Base-by-base conservation (phyloP, 495 filamentous ascomycete species). In the Podospora bellae-mahoneyi region DNA sequence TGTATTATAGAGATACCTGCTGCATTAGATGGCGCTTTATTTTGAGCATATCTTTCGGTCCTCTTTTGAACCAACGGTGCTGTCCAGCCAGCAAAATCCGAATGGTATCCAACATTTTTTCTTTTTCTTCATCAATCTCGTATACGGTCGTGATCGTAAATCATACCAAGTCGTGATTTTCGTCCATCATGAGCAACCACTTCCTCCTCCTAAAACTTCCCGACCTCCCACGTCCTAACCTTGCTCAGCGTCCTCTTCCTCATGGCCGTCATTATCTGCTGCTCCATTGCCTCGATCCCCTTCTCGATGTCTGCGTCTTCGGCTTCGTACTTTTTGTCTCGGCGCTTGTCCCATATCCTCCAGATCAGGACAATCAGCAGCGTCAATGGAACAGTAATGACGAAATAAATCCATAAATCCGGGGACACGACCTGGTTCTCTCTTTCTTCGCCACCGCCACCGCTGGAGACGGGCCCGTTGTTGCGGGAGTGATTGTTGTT, bases 371-470 rank as follows among this genome's bases (percentile, higher is more conserved):
- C 80, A 66, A 85, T 81, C 10, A 74, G 20, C 0, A 81, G 53
- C 4, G 85, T 87, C 20, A 85, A 26, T 0, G 85, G 85, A n/a
- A 84, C 67, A 13, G 82, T 83, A 27, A 86, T 77, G 53, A 72
- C 83, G 64, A 85, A 87, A 71, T 87, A 87, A 64, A 87, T 78
- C 84, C 84, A 87, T 20, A 87, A 78, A 19, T 77, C 53, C 19
- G 74, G 72, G 13, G 82, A 80, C 7, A 85, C 81, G 16, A 66
- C 66, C 9, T 26, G 30, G 53, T 62, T 54, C 26, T 62, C 61
- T 16, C 34, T 26, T 19, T 65, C 27, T 66, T 58, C 10, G 65
- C 68, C 5, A 69, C 39, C 26, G 57, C 32, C n/a, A 66, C 39
- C 59, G 7, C 66, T 65, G 3, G 26, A 19, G 19, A 23, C 9